Percentiles rank a stretch among this genome's conserved stretches.
Conservation (phyloP, 805 yeast species). For the Dipodascopsis uninucleata region DNA sequence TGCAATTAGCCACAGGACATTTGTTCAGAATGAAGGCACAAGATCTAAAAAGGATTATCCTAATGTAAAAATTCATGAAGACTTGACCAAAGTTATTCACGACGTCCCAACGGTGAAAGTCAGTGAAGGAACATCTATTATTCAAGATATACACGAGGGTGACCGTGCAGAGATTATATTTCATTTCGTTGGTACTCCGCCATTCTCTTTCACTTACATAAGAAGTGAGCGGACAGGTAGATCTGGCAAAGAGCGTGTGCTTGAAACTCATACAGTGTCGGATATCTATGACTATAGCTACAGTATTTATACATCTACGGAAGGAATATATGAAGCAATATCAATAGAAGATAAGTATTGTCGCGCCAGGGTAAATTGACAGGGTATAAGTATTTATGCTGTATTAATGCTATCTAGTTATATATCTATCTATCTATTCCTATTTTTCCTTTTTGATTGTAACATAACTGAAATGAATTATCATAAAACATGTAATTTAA, state of each 20-base stretch:
- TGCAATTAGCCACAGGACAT: slow-evolving; percentile 58
- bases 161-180: slow-evolving; percentile 87
- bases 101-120: slow-evolving; percentile 78
- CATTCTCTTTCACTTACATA: slow-evolving; percentile 80
- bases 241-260: slow-evolving; percentile 43
- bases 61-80: slow-evolving; percentile 69
- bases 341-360: slow-evolving; percentile 86
- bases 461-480: too few species aligned
- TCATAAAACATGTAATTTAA: too few species aligned
- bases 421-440: too few species aligned
- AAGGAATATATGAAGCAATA: slow-evolving; percentile 91
- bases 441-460: too few species aligned
- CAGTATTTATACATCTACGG: slow-evolving; percentile 71
- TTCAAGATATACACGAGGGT: slow-evolving; percentile 88
- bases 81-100: slow-evolving; percentile 45
- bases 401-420: slow-evolving; percentile 2
- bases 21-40: slow-evolving; percentile 33
- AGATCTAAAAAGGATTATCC: slow-evolving; percentile 55
- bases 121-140: slow-evolving; percentile 67
- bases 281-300: slow-evolving; percentile 69
- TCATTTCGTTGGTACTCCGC: slow-evolving; percentile 82
- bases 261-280: slow-evolving; percentile 53
- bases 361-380: slow-evolving; percentile 26
- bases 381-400: not conserved
- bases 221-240: slow-evolving; percentile 54